These are phyloP conservation scores for Agrocybe praecox DNA, from an alignment of 768 basidiomycete genomes.

Conservation along the genomic window DNA sequence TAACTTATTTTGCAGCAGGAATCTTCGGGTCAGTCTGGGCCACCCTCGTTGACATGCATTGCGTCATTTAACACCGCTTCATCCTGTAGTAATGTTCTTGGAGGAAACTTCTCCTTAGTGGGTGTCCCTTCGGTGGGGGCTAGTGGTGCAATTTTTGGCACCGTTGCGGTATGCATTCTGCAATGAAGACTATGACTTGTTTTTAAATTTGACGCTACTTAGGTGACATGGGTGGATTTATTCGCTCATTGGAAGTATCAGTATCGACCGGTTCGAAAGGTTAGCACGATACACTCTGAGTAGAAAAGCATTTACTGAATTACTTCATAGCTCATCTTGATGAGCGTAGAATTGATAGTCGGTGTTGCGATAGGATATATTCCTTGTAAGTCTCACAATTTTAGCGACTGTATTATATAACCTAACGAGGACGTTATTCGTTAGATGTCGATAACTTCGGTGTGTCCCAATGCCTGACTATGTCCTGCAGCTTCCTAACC, in stretches of 20 bases:
- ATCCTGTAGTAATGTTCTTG: constrained; percentile 79
- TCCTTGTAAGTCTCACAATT: constrained; percentile 58
- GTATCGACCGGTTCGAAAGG: constrained; percentile 80
- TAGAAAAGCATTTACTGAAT: not conserved
- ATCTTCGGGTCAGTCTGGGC: constrained; percentile 74
- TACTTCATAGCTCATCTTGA: constrained; percentile 66
- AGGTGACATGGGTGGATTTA: constrained; percentile 87
- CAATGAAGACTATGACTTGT: not conserved
- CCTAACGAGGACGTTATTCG: not conserved
- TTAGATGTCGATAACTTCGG: constrained; percentile 90
- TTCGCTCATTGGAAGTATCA: constrained; percentile 92
- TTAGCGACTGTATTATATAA: not conserved
- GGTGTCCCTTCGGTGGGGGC: constrained; percentile 91
- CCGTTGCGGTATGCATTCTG: constrained; percentile 61
- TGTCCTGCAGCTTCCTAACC: not conserved
- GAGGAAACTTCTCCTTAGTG: constrained; percentile 91
- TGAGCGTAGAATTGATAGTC: constrained; percentile 85
- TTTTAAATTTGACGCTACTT: not conserved
- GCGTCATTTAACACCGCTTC: not conserved
- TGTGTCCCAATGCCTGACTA: constrained; percentile 27
- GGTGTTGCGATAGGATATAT: constrained; percentile 86
- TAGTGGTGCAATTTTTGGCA: constrained; percentile 91
- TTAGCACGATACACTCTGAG: constrained; percentile 25
- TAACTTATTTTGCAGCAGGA: constrained; percentile 89
- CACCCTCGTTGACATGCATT: not conserved